Evolutionary conservation across 805 yeast genomes (phyloP).

Genomic region (Scheffersomyces coipomensis): DNA sequence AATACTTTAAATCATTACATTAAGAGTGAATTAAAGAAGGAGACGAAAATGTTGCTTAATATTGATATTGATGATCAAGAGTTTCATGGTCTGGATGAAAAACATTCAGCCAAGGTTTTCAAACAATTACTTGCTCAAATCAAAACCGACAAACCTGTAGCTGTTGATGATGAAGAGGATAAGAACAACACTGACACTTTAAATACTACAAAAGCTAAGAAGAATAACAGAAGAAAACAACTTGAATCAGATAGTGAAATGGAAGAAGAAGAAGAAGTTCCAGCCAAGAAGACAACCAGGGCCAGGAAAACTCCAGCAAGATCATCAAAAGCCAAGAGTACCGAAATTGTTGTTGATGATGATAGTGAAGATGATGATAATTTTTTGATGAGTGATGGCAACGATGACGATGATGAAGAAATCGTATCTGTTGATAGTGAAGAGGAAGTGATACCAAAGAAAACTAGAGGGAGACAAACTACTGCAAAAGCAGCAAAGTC

Average conservation of each 20-base stretch:
- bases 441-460: constrained; percentile 2
- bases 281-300: constrained; percentile 1
- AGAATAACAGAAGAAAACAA: not conserved
- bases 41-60: constrained; percentile 46
- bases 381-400: constrained; percentile 1
- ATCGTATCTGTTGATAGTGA: constrained; percentile 1
- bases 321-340: constrained; percentile 1
- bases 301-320: not conserved
- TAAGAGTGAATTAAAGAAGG: constrained; percentile 52
- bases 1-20: constrained; percentile 64
- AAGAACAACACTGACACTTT: not conserved
- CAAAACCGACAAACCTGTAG: constrained; percentile 15
- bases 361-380: not conserved
- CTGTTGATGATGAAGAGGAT: not conserved
- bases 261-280: not conserved
- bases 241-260: not conserved
- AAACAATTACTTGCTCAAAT: constrained; percentile 43
- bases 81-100: constrained; percentile 27
- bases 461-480: constrained; percentile 2
- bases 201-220: constrained; percentile 1
- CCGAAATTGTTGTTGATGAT: constrained; percentile 3
- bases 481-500: constrained; percentile 1
- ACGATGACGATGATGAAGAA: constrained; percentile 4
- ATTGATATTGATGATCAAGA: constrained; percentile 43
- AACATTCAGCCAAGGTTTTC: constrained; percentile 30